Evolutionary conservation across 1,284 basidiomycete species (phyloP), one percentile per base, ranked within the genome.

Genomic region (Stereum hirsutum): DNA sequence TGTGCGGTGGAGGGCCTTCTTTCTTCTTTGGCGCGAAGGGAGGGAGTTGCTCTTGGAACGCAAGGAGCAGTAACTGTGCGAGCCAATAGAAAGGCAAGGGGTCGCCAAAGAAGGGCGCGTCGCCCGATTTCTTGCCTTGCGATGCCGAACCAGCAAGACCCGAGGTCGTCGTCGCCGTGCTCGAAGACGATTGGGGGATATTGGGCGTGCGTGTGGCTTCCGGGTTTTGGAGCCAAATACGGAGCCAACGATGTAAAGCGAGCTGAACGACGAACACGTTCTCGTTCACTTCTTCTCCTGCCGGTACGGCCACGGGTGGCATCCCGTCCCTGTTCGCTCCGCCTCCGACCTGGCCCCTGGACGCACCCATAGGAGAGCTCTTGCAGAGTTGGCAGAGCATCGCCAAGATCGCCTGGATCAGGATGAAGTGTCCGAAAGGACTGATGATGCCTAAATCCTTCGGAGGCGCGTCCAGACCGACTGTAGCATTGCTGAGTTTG

Each of bases 71-170:
- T 24, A 75, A 65, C 57, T 78, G 70, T 4, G 70, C 74, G 30
- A 81, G 65, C 78, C 77, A 80, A 55, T 78, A 80, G 56, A 75
- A 76, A 3, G 75, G 75, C 23, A 78, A 58, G 12, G 71, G 70
- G 53, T 72, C 65, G 51, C 54, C 62, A 31, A 57, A 58, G 59
- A 77, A 78, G 7, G 68, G 63, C 31, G 67, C 64, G 37, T 66
- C 66, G 17, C 56, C 53, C 31, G 37, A 14, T 19, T 5, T 21
- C 19, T 28, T 8, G 4, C 5, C n/a, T 14, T 20, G 4, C 33
- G 33, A 30, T 30, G 28, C 14, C 15, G 10, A 10, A 10, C 33
- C 33, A n/a, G n/a, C n/a, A n/a, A n/a, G n/a, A n/a, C n/a, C n/a
- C n/a, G n/a, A n/a, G n/a, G n/a, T n/a, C n/a, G n/a, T n/a, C n/a